Conservation (phyloP, 805 yeast species). For the Sugiyamaella qingdaonensis region DNA sequence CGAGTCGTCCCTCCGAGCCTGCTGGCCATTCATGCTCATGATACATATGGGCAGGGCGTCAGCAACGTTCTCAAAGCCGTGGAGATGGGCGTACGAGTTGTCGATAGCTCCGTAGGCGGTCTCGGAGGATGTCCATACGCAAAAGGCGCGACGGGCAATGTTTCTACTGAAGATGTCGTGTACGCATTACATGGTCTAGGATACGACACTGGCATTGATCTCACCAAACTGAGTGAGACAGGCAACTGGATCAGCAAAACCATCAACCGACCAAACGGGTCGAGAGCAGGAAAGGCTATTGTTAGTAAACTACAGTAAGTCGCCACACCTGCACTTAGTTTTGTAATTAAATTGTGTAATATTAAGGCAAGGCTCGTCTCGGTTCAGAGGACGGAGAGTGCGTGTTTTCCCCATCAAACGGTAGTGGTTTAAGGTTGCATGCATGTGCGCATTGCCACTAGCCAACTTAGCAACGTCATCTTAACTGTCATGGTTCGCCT, state of each 20-base stretch:
- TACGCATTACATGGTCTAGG: slow-evolving; percentile 31
- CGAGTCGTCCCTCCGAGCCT: slow-evolving; percentile 20
- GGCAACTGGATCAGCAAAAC: slow-evolving; percentile 28
- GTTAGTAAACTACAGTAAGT: slow-evolving; percentile 11
- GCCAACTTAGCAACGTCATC: background rate
- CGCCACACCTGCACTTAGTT: background rate
- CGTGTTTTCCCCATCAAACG: background rate
- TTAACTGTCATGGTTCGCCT: background rate
- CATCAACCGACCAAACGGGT: slow-evolving; percentile 26
- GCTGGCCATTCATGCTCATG: slow-evolving; percentile 34
- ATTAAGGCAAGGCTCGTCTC: background rate
- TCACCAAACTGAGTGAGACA: slow-evolving; percentile 22
- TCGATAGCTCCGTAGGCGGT: slow-evolving; percentile 31
- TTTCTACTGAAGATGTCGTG: slow-evolving; percentile 32
- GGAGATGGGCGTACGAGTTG: slow-evolving; percentile 29
- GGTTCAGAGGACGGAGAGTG: background rate
- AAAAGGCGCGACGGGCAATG: slow-evolving; percentile 33
- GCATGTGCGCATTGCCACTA: slow-evolving; percentile 1
- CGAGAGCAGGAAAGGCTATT: slow-evolving; percentile 30
- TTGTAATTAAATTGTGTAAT: too few relatives aligned
- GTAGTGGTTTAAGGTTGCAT: background rate
- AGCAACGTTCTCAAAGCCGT: slow-evolving; percentile 31
- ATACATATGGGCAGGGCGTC: slow-evolving; percentile 34
- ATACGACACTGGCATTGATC: slow-evolving; percentile 28
- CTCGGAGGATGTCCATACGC: slow-evolving; percentile 36